Conservation (phyloP, 371 early-diverging fungal genomes). For the Batkoa obscura region DNA sequence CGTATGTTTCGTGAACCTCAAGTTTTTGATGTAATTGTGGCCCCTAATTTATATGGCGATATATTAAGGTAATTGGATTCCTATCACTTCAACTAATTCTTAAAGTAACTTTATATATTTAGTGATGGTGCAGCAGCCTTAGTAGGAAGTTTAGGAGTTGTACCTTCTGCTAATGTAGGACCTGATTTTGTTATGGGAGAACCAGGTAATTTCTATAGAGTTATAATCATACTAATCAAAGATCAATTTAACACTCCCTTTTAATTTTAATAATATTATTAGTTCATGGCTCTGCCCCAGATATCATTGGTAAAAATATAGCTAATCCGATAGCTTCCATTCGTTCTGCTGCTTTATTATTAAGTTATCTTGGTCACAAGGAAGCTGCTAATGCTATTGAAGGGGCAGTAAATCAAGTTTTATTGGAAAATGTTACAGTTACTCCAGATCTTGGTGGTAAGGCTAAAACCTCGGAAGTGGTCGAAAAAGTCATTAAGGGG, state of each 20-base stretch:
- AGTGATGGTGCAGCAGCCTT: slow-evolving; percentile 88
- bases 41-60: slow-evolving; percentile 92
- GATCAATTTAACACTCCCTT: neutral
- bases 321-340: slow-evolving; percentile 90
- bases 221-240: neutral
- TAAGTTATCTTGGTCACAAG: slow-evolving; percentile 60
- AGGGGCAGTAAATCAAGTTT: slow-evolving; percentile 63
- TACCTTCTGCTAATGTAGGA: slow-evolving; percentile 87
- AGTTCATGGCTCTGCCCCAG: slow-evolving; percentile 90
- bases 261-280: neutral
- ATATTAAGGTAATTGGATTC: slow-evolving; percentile 37
- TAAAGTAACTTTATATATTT: neutral
- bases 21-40: slow-evolving; percentile 82
- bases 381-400: slow-evolving; percentile 57
- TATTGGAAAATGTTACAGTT: slow-evolving; percentile 34
- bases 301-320: slow-evolving; percentile 86
- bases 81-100: neutral
- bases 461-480: slow-evolving; percentile 63
- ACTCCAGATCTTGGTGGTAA: slow-evolving; percentile 88
- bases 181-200: slow-evolving; percentile 83
- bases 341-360: slow-evolving; percentile 73
- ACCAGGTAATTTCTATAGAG: slow-evolving; percentile 28
- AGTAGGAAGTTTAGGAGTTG: slow-evolving; percentile 83
- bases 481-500: slow-evolving; percentile 46
- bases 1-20: slow-evolving; percentile 92